These are phyloP conservation scores for Themeda triandra DNA, from an alignment of 176 grass and related monocot species.

Conservation along the genomic window DNA sequence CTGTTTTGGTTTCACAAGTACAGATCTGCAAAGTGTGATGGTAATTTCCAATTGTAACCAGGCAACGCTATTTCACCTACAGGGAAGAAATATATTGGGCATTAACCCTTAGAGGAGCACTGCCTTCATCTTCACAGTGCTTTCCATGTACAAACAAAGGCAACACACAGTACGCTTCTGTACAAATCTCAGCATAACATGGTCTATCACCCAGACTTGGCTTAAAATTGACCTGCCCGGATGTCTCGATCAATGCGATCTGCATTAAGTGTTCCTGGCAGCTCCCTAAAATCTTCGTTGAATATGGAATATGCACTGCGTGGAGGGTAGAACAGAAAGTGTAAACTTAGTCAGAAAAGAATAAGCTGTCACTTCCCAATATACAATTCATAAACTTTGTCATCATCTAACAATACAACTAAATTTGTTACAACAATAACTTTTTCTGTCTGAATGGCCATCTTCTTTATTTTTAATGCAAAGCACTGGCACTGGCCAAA, in stretches of 20 bases:
- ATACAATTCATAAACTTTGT: not conserved
- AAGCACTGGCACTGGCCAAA: not conserved
- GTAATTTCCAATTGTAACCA: not conserved
- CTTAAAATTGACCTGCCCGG: conserved; percentile 75
- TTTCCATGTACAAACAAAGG: conserved; percentile 2
- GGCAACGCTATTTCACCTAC: not conserved
- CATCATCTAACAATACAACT: not conserved
- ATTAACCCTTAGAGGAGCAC: not conserved
- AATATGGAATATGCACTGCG: conserved; percentile 99
- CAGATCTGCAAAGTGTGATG: not conserved
- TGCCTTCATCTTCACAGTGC: not conserved
- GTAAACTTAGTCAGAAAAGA: not conserved
- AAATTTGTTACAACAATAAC: not conserved
- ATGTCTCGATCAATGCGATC: conserved; percentile 91
- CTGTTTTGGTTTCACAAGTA: not conserved
- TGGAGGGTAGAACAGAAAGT: not conserved
- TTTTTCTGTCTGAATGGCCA: not conserved
- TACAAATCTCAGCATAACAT: not conserved
- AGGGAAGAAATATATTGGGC: not conserved
- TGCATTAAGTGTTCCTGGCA: conserved; percentile 90
- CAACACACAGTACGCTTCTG: not conserved
- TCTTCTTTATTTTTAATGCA: not conserved
- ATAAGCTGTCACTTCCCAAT: not conserved
- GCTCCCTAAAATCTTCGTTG: conserved; percentile 92
- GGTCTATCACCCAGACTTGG: not conserved